A percentile compares a stretch with the other conserved stretches of the same genome.
Conservation (phyloP, 1,284 basidiomycete species). For the Ustilago bromivora region DNA sequence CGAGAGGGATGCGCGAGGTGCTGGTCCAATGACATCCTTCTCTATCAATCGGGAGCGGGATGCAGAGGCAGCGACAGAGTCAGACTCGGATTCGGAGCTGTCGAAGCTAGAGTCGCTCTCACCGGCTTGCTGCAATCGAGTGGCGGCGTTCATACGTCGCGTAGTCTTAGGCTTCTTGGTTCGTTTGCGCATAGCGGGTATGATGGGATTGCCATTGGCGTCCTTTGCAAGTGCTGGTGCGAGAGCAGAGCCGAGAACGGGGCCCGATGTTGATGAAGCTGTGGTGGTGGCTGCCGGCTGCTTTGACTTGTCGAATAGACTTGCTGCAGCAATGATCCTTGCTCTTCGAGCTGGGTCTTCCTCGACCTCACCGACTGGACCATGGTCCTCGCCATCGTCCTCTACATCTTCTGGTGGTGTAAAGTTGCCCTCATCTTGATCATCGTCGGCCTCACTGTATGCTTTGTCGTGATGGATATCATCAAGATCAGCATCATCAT, state of each 20-base stretch:
- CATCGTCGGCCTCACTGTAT: conserved; percentile 19
- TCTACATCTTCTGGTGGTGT: conserved; percentile 42
- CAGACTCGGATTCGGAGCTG: conserved; percentile 54
- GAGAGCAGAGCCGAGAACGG: conserved; percentile 29
- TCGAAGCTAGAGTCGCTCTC: conserved; percentile 61
- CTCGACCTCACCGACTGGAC: conserved; percentile 43
- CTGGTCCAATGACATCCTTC: conserved; percentile 31
- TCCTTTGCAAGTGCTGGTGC: conserved; percentile 52
- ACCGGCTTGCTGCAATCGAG: conserved; percentile 29
- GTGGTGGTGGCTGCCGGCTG: conserved; percentile 8
- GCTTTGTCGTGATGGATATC: conserved; percentile 3
- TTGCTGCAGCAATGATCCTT: conserved; percentile 49
- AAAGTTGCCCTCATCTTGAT: conserved; percentile 29
- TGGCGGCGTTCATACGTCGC: conserved; percentile 42
- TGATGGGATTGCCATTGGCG: conserved; percentile 55
- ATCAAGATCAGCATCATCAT: conserved; percentile 55
- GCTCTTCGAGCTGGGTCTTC: conserved; percentile 47
- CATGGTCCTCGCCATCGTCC: conserved; percentile 40
- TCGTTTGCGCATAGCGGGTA: conserved; percentile 57
- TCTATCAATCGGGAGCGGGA: conserved; percentile 7
- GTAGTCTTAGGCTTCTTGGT: conserved; percentile 36
- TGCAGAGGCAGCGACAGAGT: conserved; percentile 21
- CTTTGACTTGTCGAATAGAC: conserved; percentile 44
- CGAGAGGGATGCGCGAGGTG: conserved; percentile 37
- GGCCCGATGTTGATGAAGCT: conserved; percentile 12